These are phyloP conservation scores for Penicillium sp. DNA, from an alignment of 2,329 filamentous ascomycete genomes.

Conservation along the genomic window DNA sequence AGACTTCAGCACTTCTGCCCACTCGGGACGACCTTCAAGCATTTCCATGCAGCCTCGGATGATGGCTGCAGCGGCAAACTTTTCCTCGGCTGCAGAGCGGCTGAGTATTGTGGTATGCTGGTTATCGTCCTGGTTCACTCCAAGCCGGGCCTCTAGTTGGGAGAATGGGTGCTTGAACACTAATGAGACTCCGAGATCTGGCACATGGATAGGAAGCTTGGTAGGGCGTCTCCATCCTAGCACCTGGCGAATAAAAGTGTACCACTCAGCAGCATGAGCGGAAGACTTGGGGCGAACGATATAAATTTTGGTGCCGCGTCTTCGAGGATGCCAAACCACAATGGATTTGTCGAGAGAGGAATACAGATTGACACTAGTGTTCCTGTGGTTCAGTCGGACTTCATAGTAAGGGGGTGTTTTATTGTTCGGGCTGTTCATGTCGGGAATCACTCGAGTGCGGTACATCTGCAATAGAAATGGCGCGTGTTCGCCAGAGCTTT, in stretches of 20 bases:
- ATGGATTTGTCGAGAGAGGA: constrained; percentile 66
- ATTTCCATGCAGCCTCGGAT: constrained; percentile 59
- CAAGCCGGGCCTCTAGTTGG: constrained; percentile 45
- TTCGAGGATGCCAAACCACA: constrained; percentile 58
- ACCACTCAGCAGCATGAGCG: constrained; percentile 65
- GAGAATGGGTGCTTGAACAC: constrained; percentile 60
- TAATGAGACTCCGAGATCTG: constrained; percentile 60
- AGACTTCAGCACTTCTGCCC: constrained; percentile 57
- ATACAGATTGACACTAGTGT: constrained; percentile 60
- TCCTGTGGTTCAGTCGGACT: constrained; percentile 54
- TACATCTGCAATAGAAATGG: constrained; percentile 60
- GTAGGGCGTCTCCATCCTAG: constrained; percentile 58
- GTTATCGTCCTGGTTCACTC: constrained; percentile 41
- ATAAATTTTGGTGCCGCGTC: constrained; percentile 56
- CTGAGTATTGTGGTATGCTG: constrained; percentile 44
- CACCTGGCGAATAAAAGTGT: constrained; percentile 60
- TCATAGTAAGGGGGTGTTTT: constrained; percentile 57
- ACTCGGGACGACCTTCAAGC: constrained; percentile 56
- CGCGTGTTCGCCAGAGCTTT: constrained; percentile 53
- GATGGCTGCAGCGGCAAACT: constrained; percentile 56
- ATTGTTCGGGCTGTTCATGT: constrained; percentile 53
- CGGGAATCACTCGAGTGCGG: constrained; percentile 61
- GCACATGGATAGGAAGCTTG: constrained; percentile 60
- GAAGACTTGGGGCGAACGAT: constrained; percentile 62
- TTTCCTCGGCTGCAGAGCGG: constrained; percentile 47